A percentile compares a stretch with the other conserved stretches of the same genome.
These are phyloP conservation scores for Ceratocystis diversiconidia DNA, from an alignment of 2,329 filamentous ascomycete genomes.

Conservation along the genomic window DNA sequence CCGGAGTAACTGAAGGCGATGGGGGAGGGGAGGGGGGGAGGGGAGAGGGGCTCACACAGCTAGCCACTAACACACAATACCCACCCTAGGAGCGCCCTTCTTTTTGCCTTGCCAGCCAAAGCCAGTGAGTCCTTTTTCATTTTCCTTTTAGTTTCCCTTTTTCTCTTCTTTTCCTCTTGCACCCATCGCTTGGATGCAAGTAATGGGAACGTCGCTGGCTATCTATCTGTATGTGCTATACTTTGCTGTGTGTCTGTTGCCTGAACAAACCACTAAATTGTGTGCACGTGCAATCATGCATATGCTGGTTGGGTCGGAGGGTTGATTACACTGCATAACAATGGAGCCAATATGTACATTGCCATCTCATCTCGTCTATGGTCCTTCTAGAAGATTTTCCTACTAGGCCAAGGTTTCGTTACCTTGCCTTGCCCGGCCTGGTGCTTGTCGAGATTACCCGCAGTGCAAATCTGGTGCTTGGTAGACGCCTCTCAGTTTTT, in stretches of 20 bases:
- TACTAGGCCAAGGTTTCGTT: background rate
- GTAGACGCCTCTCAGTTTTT: background rate
- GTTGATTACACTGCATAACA: background rate
- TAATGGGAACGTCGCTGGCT: background rate
- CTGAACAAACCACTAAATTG: background rate
- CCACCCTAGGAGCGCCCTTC: too few relatives aligned
- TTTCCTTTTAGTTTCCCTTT: background rate
- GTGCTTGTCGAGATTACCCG: background rate
- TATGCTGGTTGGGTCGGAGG: background rate
- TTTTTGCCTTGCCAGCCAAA: too few relatives aligned
- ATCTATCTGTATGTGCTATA: background rate
- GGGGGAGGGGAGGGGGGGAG: background rate
- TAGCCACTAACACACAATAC: background rate
- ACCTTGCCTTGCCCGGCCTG: background rate
- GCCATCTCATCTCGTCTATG: constrained; percentile 5
- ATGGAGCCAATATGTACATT: background rate
- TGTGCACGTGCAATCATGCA: background rate
- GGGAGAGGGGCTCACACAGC: background rate
- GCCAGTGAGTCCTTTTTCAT: too few relatives aligned
- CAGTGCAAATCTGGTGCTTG: background rate
- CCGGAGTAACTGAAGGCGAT: background rate
- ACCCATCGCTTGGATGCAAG: background rate
- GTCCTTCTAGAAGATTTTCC: constrained; percentile 5
- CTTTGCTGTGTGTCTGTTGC: background rate
- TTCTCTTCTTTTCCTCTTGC: background rate